Base-by-base conservation (phyloP, 768 basidiomycete species). In the Hericium erinaceus region DNA sequence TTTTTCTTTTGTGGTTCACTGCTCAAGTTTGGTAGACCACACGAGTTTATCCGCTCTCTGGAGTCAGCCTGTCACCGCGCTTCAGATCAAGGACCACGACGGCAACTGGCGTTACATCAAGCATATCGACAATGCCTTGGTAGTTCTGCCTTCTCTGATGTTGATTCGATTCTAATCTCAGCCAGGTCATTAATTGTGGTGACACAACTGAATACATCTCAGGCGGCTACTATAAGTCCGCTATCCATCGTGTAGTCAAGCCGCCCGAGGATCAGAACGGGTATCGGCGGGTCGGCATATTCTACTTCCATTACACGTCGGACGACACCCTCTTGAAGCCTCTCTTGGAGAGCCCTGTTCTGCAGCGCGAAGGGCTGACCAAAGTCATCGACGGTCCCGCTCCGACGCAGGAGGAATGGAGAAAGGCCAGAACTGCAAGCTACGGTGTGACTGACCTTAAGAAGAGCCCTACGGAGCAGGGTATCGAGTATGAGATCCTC, bases 131-230 rank as follows among this genome's bases (percentile, higher is more conserved):
- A 73, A 73, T 56, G 70, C 70, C 3, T 64, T 74, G 33, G 73
- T 73, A 59, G 38, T 68, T 0, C 28, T 18, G 28, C 22, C 8
- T 26, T 24, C 18, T 20, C 11, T 57, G 18, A 10, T 4, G 24
- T 37, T n/a, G 10, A 40, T 0, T 57, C 26, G 12, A 52, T n/a
- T 28, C 46, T 48, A 15, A 48, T 39, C 4, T 15, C 52, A 4
- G 12, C 3, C 39, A 83, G 83, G 66, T 73, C 37, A 64, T 74
- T 55, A 73, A 74, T 55, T 65, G 66, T 33, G 72, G 73, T 13
- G 72, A 74, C 54, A 61, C 66, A 7, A 64, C 70, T 26, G 69
- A 71, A 57, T 70, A 71, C 57, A 54, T 72, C 37, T 66, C 73
- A 8, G 73, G 70, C 3, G 73, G 73, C 13, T 71, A 64, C 62